Base-by-base conservation (phyloP, 2,329 filamentous ascomycete genomes). In the Neodidymelliopsis sp. region DNA sequence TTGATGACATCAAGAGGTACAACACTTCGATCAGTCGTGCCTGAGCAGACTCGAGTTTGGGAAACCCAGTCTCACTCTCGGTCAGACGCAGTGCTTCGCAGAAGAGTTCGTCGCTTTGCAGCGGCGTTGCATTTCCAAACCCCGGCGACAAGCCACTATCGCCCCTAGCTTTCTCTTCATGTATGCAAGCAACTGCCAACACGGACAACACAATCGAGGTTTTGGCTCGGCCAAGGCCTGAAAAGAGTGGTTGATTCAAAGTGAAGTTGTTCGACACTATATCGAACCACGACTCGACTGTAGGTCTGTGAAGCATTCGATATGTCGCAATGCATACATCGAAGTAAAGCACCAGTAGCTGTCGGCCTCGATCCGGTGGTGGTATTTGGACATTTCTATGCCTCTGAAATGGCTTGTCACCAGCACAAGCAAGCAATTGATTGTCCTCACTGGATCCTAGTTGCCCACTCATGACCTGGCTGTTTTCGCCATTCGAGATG, bases 251-350 rank as follows among this genome's bases (percentile, higher is more conserved):
- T 68, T 35, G 28, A 3, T 45, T 41, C 4, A 33, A 28, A 31
- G 47, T 16, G 5, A 44, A 44, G n/a, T 63, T 63, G 10, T 51
- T 20, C n/a, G 49, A 40, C 8, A 66, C 51, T 7, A 37, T 56
- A 8, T 44, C 30, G 8, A 66, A 57, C 80, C 81, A 84, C 0
- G 54, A 40, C 39, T 81, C 76, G 0, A 82, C 76, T 4, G 78
- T 79, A 0, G 79, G 77, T 1, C 79, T 70, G 47, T 84, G 81
- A 4, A 85, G 60, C 31, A 84, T 77, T 2, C 81, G 76, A 50
- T 84, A 84, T 0, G 82, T 84, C 0, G 82, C 81, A 27, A 83
- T 81, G 18, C 80, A 83, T 15, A 81, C 79, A 35, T 84, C 81
- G 49, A 85, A 84, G 44, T 84, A 84, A 4, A 81, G 70, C 2